Conservation (phyloP, 768 basidiomycete genomes). For the Agaricus blazei region DNA sequence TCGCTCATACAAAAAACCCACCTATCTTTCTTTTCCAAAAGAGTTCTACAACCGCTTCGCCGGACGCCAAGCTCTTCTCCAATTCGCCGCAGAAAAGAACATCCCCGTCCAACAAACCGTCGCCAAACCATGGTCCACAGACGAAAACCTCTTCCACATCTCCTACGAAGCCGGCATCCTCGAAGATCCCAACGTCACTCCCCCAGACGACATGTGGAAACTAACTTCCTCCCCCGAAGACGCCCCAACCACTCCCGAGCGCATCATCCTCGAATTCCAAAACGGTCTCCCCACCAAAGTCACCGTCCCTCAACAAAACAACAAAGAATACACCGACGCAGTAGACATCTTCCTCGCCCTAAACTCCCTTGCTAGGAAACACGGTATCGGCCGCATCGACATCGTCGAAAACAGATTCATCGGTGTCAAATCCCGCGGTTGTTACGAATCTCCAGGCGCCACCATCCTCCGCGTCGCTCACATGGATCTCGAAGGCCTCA, state of each 20-base stretch:
- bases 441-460: constrained; percentile 96
- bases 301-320: constrained; percentile 40
- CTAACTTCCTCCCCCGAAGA: constrained; percentile 80
- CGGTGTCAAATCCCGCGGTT: constrained; percentile 98
- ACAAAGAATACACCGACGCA: constrained; percentile 74
- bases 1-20: too few species aligned
- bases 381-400: constrained; percentile 95
- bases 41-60: constrained; percentile 98
- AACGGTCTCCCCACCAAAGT: constrained; percentile 86
- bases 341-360: constrained; percentile 92
- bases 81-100: constrained; percentile 79
- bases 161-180: constrained; percentile 99
- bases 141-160: constrained; percentile 99
- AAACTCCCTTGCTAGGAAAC: constrained; percentile 89
- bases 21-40: constrained; percentile 18
- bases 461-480: constrained; percentile 95
- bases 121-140: constrained; percentile 98
- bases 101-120: constrained; percentile 95
- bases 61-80: constrained; percentile 89
- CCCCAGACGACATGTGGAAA: constrained; percentile 99
- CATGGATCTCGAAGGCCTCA: constrained; percentile 94
- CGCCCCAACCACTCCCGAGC: constrained; percentile 76
- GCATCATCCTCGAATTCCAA: constrained; percentile 80
- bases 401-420: constrained; percentile 99
- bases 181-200: constrained; percentile 93